phyloP scores from a whole-genome alignment of 805 yeast species.

The Lipomyces oligophaga region DNA sequence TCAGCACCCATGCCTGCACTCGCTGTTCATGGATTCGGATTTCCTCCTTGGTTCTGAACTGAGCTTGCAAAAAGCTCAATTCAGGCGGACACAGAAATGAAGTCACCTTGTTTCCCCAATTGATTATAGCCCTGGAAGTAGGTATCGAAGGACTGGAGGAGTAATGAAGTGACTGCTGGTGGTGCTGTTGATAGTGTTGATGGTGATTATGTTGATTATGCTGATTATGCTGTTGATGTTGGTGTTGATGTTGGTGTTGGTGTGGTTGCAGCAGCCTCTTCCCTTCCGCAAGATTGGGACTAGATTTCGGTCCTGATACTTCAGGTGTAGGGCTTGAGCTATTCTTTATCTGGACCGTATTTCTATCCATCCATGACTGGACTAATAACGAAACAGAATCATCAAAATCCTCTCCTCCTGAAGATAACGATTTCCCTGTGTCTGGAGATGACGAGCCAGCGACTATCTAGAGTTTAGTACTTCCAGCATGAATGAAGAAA shows the following conservation, averaged over 20 bases:
- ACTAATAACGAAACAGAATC: constrained; percentile 19
- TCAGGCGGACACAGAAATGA: constrained; percentile 9
- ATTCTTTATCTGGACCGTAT: not conserved
- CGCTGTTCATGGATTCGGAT: constrained; percentile 1
- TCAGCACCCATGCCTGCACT: constrained; percentile 7
- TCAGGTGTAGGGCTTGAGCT: not conserved
- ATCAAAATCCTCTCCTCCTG: constrained; percentile 13
- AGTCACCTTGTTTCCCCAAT: constrained; percentile 8
- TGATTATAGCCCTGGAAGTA: constrained; percentile 1
- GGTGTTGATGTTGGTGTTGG: not conserved
- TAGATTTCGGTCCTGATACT: not conserved
- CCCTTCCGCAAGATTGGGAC: not conserved
- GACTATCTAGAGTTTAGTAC: not conserved
- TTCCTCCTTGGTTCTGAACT: constrained; percentile 6
- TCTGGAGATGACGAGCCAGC: not conserved
- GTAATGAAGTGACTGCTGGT: not conserved
- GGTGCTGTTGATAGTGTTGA: not conserved
- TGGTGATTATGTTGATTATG: not conserved
- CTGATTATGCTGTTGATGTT: not conserved
- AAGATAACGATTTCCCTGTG: not conserved
- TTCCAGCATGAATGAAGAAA: not conserved
- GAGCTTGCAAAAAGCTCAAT: not conserved
- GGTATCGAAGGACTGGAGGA: not conserved
- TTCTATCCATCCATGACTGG: constrained; percentile 17
- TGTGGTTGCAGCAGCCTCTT: too few species aligned